Evolutionary conservation across 169 alveolate species (phyloP).

Genomic region (Cryptosporidium sp.): DNA sequence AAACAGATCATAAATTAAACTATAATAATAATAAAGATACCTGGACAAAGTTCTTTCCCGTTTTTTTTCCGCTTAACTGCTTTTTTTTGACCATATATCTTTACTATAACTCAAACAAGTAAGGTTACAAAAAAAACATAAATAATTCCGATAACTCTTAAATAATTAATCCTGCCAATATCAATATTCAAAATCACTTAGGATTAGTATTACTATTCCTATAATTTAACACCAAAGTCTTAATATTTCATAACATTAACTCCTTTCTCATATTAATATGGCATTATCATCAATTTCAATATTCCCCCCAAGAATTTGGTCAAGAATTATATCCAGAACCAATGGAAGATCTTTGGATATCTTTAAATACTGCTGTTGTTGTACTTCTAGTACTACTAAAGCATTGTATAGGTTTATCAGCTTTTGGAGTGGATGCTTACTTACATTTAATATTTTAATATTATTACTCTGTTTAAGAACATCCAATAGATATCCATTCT

Average conservation of each 20-base stretch:
- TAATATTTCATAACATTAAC: background rate
- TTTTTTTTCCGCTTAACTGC: background rate
- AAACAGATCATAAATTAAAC: background rate
- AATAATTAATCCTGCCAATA: background rate
- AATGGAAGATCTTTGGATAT: constrained; percentile 48
- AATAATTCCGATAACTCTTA: background rate
- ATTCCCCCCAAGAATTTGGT: constrained; percentile 69
- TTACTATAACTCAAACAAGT: background rate
- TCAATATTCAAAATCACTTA: background rate
- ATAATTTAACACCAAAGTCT: too few species aligned
- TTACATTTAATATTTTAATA: constrained; percentile 3
- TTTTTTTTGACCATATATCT: background rate
- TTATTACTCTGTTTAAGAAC: constrained; percentile 25
- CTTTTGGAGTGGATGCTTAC: constrained; percentile 42
- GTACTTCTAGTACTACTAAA: constrained; percentile 20
- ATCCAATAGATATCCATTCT: constrained; percentile 14
- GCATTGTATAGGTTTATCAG: constrained; percentile 28
- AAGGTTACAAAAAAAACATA: background rate
- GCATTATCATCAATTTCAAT: background rate
- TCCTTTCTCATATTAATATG: background rate
- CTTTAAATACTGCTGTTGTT: constrained; percentile 44
- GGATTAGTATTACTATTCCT: background rate
- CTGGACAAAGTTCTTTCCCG: background rate
- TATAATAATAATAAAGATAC: background rate
- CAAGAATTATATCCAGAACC: constrained; percentile 27